Evolutionary conservation across 192 early-diverging fungal genomes (phyloP), one percentile per base, ranked within the genome.

Genomic region (Linnemannia exigua): DNA sequence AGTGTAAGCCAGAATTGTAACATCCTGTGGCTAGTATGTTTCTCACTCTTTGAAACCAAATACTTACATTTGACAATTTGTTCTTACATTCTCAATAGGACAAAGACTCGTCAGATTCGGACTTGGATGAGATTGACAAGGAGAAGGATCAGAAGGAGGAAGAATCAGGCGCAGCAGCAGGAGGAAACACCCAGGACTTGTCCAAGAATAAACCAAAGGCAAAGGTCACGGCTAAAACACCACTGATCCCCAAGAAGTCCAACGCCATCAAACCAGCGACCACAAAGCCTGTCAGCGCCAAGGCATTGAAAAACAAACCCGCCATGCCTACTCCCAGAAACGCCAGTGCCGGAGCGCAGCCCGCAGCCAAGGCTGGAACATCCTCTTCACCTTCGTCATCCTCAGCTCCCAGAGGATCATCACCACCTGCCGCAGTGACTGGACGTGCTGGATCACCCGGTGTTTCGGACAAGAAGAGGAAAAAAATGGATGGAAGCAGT

Each of bases 231-330:
- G 87, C 87, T 37, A 78, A 89, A 76, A 78, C 88, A 5, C 89
- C 90, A 0, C 76, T 92, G 36, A 76, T 87, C 17, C 87, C 88
- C 25, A 90, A 91, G 41, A 89, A 93, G 38, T 86, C 84, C 9
- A 47, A 67, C 36, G 77, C 76, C 22, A 35, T 74, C 74, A 72
- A 88, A 50, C 48, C 79, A 46, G 16, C 75, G 66, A 58, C 74
- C 58, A 68, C 17, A 71, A 84, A 81, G 63, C 76, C 87, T 63
- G 37, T 61, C 70, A 79, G 54, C 51, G 73, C 77, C 68, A 84
- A 80, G 37, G 67, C 72, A 16, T 5, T 68, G 2, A 83, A 87
- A 68, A 38, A 15, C 33, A 74, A 79, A 48, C 11, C 71, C 5
- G 41, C 44, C 46, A 79, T 77, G 76, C 80, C 44, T 41, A 50